These are phyloP conservation scores for Jamesozyma jinghongensis DNA, from an alignment of 805 yeast genomes.

Conservation along the genomic window DNA sequence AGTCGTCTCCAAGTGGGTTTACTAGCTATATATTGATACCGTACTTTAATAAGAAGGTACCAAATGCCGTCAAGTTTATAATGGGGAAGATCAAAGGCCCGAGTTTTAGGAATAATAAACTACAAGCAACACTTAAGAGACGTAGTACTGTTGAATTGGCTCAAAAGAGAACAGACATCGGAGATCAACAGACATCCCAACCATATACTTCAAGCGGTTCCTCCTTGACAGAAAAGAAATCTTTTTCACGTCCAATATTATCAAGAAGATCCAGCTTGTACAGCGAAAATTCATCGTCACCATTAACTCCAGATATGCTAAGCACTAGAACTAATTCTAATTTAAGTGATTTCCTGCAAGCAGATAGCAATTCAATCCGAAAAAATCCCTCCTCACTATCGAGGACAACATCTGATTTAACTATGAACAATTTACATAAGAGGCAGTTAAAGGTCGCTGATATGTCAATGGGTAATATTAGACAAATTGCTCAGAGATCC, in stretches of 20 bases:
- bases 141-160: too few relatives aligned
- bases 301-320: slow-evolving; percentile 6
- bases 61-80: slow-evolving; percentile 38
- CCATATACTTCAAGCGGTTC: too few relatives aligned
- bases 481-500: not conserved
- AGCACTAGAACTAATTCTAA: slow-evolving; percentile 19
- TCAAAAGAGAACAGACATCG: too few relatives aligned
- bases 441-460: slow-evolving; percentile 24
- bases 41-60: slow-evolving; percentile 41
- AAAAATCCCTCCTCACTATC: slow-evolving; percentile 14
- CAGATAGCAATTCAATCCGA: slow-evolving; percentile 9
- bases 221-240: not conserved
- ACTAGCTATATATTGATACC: slow-evolving; percentile 46
- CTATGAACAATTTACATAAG: slow-evolving; percentile 23
- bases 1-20: slow-evolving; percentile 38
- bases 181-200: not conserved
- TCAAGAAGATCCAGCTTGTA: not conserved
- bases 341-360: slow-evolving; percentile 19
- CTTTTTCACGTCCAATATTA: not conserved
- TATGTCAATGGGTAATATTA: slow-evolving; percentile 5
- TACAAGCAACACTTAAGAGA: too few relatives aligned
- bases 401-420: slow-evolving; percentile 24
- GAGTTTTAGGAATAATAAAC: slow-evolving; percentile 21
- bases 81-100: slow-evolving; percentile 43
- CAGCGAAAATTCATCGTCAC: not conserved